These are phyloP conservation scores for Ascochyta clinopodiicola DNA, from an alignment of 2,329 filamentous ascomycete genomes.

Conservation along the genomic window DNA sequence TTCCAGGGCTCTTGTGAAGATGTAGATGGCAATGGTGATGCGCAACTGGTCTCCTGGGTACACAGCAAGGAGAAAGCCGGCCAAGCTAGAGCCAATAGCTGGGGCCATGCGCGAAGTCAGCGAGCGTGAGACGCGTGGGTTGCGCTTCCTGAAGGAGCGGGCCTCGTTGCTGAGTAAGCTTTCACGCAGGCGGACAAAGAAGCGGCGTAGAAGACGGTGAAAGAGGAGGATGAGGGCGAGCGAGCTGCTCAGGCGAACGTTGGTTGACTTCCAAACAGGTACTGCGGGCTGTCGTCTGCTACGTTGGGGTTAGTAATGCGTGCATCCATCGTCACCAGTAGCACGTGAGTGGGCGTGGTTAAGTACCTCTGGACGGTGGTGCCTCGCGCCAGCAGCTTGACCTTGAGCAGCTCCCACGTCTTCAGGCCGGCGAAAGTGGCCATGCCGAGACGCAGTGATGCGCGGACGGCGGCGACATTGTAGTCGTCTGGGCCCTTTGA, in stretches of 20 bases:
- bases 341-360: too few relatives aligned
- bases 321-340: conserved; percentile 8
- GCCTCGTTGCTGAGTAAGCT: conserved; percentile 83
- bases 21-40: conserved; percentile 81
- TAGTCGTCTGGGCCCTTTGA: conserved; percentile 56
- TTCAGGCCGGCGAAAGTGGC: conserved; percentile 54
- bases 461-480: conserved; percentile 56
- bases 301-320: conserved; percentile 16
- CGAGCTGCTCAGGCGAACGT: conserved; percentile 79
- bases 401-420: conserved; percentile 53
- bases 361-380: conserved; percentile 23
- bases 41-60: conserved; percentile 75
- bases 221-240: conserved; percentile 85
- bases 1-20: conserved; percentile 81
- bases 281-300: conserved; percentile 47
- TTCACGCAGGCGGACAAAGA: conserved; percentile 79
- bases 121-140: conserved; percentile 75
- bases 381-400: conserved; percentile 46
- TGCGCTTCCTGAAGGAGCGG: conserved; percentile 79
- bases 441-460: conserved; percentile 54
- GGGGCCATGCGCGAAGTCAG: conserved; percentile 86
- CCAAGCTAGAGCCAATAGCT: conserved; percentile 86
- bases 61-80: conserved; percentile 81
- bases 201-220: conserved; percentile 88
- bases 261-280: conserved; percentile 63